Base-by-base conservation (phyloP, 108 stramenopile species). In the Nitzschia sp. region DNA sequence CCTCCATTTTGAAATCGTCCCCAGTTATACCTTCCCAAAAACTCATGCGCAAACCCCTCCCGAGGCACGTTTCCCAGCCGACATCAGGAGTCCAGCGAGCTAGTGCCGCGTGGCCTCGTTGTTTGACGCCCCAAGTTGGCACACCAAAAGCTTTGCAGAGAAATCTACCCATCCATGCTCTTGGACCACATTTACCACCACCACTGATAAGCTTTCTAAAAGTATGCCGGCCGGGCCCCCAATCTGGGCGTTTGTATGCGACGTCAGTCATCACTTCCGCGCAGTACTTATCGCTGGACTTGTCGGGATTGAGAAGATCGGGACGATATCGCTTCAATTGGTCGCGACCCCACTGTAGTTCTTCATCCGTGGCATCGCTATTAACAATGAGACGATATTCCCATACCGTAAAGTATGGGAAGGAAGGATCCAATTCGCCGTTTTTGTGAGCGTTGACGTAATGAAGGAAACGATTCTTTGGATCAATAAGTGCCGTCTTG, bases 311-410 rank as follows among this genome's bases (percentile, higher is more conserved):
- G 13, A 71, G 53, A 19, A 77, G 44, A 44, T 74, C 65, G 5
- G 84, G 84, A 5, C 58, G 53, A 45, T 81, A 81, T 34, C 79
- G 79, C 55, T 58, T 54, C 27, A 81, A 21, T 62, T 71, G 69
- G 25, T 72, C 55, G 44, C 84, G 50, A n/a, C 84, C 77, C 84
- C 84, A 85, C 23, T 38, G 33, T 13, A 85, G 52, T 58, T 79
- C 50, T 16, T 85, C 80, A 30, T 81, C 53, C 0, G 73, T 34
- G 0, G 78, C 84, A 46, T 81, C 78, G 17, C 55, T 60, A 36
- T 85, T 71, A 34, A 79, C 45, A 23, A 80, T 47, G 26, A 45
- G 60, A 31, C 84, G 77, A n/a, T 66, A 36, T 52, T 85, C 84
- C 74, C 73, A 85, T 0, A 58, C 66, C 3, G 62, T 63, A 27